Conservation (phyloP, 2,329 filamentous ascomycete species). For the Colletotrichum falcatum region DNA sequence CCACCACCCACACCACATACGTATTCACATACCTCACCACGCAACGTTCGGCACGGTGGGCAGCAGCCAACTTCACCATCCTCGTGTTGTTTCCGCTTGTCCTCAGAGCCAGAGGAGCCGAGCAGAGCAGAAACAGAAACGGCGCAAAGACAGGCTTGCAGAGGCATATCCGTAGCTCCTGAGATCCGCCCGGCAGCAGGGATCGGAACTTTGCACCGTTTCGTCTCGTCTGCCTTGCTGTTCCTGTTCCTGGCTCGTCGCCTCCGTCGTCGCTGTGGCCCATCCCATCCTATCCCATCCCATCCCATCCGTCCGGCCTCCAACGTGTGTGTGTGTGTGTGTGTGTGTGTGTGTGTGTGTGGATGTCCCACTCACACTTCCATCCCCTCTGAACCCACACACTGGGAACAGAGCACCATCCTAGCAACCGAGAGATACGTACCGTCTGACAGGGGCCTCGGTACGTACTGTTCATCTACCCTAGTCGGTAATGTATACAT, state of each 20-base stretch:
- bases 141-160: slow-evolving; percentile 40
- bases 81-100: slow-evolving; percentile 58
- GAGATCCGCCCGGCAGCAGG: not conserved
- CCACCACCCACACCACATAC: not conserved
- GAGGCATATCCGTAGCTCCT: not conserved
- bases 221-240: slow-evolving; percentile 47
- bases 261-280: slow-evolving; percentile 7
- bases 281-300: slow-evolving; percentile 44
- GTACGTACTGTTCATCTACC: slow-evolving; percentile 23
- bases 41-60: slow-evolving; percentile 9
- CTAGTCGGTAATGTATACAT: slow-evolving; percentile 4
- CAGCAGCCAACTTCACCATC: slow-evolving; percentile 44
- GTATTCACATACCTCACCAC: slow-evolving; percentile 15
- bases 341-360: too few species aligned
- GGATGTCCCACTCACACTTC: slow-evolving; percentile 21
- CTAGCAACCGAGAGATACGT: slow-evolving; percentile 28
- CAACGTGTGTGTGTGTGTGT: not conserved
- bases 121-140: slow-evolving; percentile 17
- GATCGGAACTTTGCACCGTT: slow-evolving; percentile 43
- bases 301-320: not conserved
- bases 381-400: slow-evolving; percentile 31
- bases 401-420: slow-evolving; percentile 32
- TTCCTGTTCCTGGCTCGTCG: slow-evolving; percentile 48
- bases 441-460: not conserved
- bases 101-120: slow-evolving; percentile 53